Evolutionary conservation across 1,284 basidiomycete species (phyloP), one percentile per base, ranked within the genome.

Genomic region (Gomphus bonarii): DNA sequence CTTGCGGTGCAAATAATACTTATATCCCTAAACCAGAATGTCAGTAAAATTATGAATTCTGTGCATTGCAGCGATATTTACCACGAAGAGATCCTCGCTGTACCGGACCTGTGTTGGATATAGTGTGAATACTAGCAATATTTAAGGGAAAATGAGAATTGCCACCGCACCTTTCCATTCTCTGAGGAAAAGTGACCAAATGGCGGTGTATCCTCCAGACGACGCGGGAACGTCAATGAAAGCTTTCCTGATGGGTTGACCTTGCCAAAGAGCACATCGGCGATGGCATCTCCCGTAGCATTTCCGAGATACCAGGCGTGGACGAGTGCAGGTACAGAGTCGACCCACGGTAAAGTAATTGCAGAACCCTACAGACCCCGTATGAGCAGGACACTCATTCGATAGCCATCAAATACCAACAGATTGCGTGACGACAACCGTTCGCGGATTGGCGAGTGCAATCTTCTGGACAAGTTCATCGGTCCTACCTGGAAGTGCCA

Each of bases 231-330:
- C 7, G 33, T 35, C 33, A 35, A 12, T 2, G 88, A 81, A 8
- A 91, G 73, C 44, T 81, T 78, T 4, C 84, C 88, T 49, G 77
- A 76, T 0, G 88, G 88, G 64, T 88, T 89, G 54, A 84, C 75
- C 58, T 75, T 77, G 36, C 88, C 88, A 66, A 80, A 89, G 12
- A 91, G 65, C 14, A 91, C 72, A 65, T 88, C 85, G 9, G 82
- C 81, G 57, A 91, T 77, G 0, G 84, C 83, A 65, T 85, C 85
- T 2, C 88, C 88, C 14, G 75, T 73, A 68, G 88, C 86, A 65
- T 90, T 88, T 2, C 88, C 88, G 5, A 79, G 81, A 64, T 88
- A 89, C 82, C 82, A 85, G 0, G 81, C 70, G 60, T 84, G 81
- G 7, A 85, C 62, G 35, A 84, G 66, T 1, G 75, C 76, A n/a